Conservation (phyloP, 768 basidiomycete species). For the Peribolospora kevripleyi region DNA sequence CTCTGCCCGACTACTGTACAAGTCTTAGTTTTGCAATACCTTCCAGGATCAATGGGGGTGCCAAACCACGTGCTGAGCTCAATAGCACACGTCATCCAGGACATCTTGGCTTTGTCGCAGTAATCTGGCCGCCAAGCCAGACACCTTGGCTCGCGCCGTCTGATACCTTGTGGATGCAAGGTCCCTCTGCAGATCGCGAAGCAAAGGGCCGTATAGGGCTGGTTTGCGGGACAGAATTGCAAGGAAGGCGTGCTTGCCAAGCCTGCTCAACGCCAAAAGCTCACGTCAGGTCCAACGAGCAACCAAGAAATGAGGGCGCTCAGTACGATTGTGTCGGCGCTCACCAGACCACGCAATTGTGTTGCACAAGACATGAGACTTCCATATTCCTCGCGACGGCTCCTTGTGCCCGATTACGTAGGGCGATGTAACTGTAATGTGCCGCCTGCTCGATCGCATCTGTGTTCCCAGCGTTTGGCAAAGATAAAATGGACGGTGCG, state of each 20-base stretch:
- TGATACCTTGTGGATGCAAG: no score
- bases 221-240: conserved; percentile 34
- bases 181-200: neutral
- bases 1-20: no score
- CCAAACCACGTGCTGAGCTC: no score
- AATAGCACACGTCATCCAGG: no score
- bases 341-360: conserved; percentile 37
- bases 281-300: neutral
- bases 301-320: conserved; percentile 9
- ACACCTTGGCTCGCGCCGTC: no score
- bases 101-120: no score
- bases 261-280: conserved; percentile 26
- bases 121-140: no score
- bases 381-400: conserved; percentile 22
- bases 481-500: neutral
- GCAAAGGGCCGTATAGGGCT: conserved; percentile 12
- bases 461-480: conserved; percentile 13
- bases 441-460: conserved; percentile 41
- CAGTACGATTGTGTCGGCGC: neutral
- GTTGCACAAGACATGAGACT: conserved; percentile 28
- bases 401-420: conserved; percentile 26
- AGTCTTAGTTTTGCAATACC: no score
- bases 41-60: no score
- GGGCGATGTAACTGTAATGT: conserved; percentile 30
- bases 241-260: conserved; percentile 57